phyloP scores from a whole-genome alignment of 2,329 filamentous ascomycete genomes.

The Aureobasidium sp. region DNA sequence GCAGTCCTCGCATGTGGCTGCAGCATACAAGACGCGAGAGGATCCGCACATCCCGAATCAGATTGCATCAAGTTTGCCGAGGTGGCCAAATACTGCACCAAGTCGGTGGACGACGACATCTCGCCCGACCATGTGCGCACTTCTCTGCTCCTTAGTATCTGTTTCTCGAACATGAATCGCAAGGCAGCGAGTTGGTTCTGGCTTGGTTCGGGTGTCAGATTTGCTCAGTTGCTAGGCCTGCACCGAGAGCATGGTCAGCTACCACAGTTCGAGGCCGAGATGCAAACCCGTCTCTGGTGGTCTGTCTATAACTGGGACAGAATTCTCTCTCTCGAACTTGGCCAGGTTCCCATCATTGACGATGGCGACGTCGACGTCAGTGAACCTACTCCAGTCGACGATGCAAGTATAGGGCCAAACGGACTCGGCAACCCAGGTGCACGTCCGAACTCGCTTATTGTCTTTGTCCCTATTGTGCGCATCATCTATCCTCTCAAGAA shows the following conservation, averaged over 20 bases:
- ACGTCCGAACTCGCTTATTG: conserved; percentile 63
- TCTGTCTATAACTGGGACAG: conserved; percentile 82
- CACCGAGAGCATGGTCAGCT: conserved; percentile 67
- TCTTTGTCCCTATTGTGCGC: conserved; percentile 73
- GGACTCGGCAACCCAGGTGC: conserved; percentile 36
- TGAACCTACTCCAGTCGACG: conserved; percentile 72
- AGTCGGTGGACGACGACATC: conserved; percentile 74
- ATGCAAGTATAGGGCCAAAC: conserved; percentile 59
- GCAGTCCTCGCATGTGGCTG: conserved; percentile 75
- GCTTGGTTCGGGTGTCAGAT: conserved; percentile 70
- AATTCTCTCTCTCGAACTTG: conserved; percentile 69
- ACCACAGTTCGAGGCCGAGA: conserved; percentile 71
- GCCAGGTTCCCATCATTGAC: conserved; percentile 72
- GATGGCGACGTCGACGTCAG: conserved; percentile 81
- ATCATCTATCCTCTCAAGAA: conserved; percentile 67
- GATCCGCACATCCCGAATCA: conserved; percentile 45
- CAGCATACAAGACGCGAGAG: conserved; percentile 55
- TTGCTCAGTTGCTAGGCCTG: conserved; percentile 75
- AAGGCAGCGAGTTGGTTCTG: conserved; percentile 80
- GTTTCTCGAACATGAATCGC: conserved; percentile 76
- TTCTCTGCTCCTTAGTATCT: conserved; percentile 66
- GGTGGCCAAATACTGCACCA: conserved; percentile 58
- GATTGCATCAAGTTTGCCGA: conserved; percentile 63
- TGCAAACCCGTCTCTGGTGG: conserved; percentile 89
- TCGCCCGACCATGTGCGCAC: conserved; percentile 67